Evolutionary conservation across 257 asterid genomes (phyloP).

Genomic region (Asclepias syriaca): DNA sequence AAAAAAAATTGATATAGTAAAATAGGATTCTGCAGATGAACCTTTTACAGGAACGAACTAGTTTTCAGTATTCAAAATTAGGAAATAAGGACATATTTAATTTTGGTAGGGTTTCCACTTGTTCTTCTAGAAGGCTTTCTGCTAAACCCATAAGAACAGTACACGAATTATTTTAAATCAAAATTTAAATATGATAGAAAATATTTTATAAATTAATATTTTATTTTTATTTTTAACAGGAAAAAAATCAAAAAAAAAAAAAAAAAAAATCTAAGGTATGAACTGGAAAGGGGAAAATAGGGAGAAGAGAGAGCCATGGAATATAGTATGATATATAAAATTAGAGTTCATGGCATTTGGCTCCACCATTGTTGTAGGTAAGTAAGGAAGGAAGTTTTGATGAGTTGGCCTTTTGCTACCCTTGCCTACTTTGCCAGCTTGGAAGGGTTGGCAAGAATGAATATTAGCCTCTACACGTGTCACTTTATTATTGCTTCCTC

Average conservation of each 20-base stretch:
- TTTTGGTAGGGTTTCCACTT: background rate
- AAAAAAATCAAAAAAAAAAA: background rate
- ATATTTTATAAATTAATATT: no score
- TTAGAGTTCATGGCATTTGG: background rate
- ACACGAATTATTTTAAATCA: no score
- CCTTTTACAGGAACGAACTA: no score
- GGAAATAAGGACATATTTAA: no score
- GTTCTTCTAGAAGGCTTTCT: no score
- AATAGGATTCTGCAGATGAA: no score
- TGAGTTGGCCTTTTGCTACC: background rate
- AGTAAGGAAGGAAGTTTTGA: background rate
- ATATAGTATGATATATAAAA: no score
- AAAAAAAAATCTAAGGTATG: background rate
- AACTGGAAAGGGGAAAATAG: background rate
- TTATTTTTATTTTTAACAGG: no score
- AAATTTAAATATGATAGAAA: no score
- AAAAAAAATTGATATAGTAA: no score
- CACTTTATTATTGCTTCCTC: background rate
- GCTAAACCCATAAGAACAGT: no score
- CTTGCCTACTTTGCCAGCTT: conserved; percentile 1
- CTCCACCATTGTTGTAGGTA: conserved; percentile 3
- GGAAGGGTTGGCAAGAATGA: conserved; percentile 10
- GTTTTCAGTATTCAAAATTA: no score
- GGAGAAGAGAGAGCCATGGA: background rate
- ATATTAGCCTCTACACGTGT: conserved; percentile 3